Evolutionary conservation across 129 eudicot genomes (phyloP), one percentile per base, ranked within the genome.

Genomic region (Escallonia herrerae): DNA sequence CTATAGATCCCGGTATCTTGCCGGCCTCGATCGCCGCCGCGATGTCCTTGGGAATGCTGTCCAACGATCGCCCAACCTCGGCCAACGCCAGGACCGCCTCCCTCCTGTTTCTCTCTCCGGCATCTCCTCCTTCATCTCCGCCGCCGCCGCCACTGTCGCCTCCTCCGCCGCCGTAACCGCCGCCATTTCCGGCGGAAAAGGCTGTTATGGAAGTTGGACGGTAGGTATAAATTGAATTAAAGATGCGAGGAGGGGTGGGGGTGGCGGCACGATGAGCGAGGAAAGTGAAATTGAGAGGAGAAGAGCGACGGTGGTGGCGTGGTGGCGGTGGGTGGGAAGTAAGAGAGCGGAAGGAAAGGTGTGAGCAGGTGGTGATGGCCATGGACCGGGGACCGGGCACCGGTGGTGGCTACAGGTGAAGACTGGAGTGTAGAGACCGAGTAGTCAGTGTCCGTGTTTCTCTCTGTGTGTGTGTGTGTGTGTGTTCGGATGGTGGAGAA

Each of bases 21-120:
- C 97, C 95, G 13, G 74, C 64, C 68, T 72, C 68, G 12, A 91
- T 72, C 61, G 97, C 97, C 58, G 82, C 83, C 65, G 77, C 87
- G 64, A 91, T 73, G 56, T 91, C 97, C 76, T 75, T 78, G 5
- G 98, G 98, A 54, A 91, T 60, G 67, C 84, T 83, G 50, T 91
- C 98, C 58, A 88, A 70, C 63, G 80, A 56, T 79, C 89, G 56
- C 65, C 95, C 95, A 7, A 60, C 74, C 74, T 83, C 80, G 48
- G 84, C 84, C 81, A 91, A 68, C 47, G 73, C 86, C 85, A 91
- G 22, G 72, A 91, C 38, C 38, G 85, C 98, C 61, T 83, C 95
- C 37, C 61, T 67, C 85, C 74, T 84, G 66, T 88, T 85, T 54
- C 71, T 67, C 66, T 71, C 33, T 0, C 61, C 79, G 0, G 54